Evolutionary conservation across 106 monocot genomes (phyloP).

Genomic region (Alisma plantagoaquatica): DNA sequence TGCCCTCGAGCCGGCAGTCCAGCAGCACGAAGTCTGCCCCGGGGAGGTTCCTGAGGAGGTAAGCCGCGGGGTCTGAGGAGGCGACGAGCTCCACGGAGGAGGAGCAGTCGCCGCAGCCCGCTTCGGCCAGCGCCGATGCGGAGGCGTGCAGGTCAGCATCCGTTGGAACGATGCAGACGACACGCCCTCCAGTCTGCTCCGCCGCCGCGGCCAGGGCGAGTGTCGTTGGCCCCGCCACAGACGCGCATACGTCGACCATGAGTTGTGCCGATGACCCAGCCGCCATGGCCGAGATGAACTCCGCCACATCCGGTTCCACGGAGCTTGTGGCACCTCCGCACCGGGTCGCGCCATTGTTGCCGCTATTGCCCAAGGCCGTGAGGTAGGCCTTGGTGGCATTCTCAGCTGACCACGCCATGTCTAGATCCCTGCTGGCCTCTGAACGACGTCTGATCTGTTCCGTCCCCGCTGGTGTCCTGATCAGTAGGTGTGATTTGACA

Average conservation of each 20-base stretch:
- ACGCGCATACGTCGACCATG: constrained; percentile 44
- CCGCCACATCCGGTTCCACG: constrained; percentile 42
- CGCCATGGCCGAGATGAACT: constrained; percentile 60
- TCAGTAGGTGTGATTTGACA: no score
- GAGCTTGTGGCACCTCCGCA: no score
- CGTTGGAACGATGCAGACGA: constrained; percentile 34
- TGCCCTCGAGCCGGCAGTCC: constrained; percentile 25
- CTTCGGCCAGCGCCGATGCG: constrained; percentile 8
- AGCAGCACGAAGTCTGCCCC: constrained; percentile 51
- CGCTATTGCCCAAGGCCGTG: constrained; percentile 31
- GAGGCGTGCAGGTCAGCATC: constrained; percentile 18
- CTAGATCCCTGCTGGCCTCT: no score
- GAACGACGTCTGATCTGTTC: no score
- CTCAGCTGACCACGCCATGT: constrained; percentile 65
- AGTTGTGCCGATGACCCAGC: constrained; percentile 41
- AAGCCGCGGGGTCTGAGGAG: constrained; percentile 25
- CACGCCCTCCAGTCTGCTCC: constrained; percentile 41
- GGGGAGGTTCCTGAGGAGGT: constrained; percentile 3
- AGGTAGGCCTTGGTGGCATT: constrained; percentile 63
- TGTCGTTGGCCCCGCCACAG: constrained; percentile 38
- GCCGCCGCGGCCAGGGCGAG: constrained; percentile 48
- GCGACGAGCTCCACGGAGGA: constrained; percentile 28
- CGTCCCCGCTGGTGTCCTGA: no score
- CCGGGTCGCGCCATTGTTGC: no score
- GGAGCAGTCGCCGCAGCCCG: background rate